A percentile compares a stretch with the other conserved stretches of the same genome.
phyloP scores from a whole-genome alignment of 139 green algal genomes.

The Trebouxia sp. region DNA sequence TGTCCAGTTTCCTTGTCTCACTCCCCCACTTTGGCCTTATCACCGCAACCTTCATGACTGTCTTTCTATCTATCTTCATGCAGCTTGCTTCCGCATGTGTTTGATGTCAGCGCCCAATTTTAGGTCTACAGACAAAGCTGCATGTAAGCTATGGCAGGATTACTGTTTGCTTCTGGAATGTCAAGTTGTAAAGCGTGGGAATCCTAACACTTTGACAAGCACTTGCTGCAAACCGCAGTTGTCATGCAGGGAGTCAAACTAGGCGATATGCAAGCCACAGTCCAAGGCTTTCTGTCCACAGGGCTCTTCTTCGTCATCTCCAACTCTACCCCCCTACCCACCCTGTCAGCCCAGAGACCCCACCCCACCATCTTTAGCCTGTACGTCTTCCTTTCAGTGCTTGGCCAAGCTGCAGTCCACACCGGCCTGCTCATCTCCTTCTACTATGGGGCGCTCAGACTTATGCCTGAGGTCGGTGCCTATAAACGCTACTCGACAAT shows the following conservation, averaged over 20 bases:
- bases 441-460: conserved; percentile 57
- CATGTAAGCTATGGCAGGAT: not conserved
- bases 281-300: conserved; percentile 80
- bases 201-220: not conserved
- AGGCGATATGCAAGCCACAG: conserved; percentile 82
- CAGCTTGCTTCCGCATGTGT: no score
- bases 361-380: conserved; percentile 90
- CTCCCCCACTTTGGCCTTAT: no score
- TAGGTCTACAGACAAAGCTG: no score
- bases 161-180: no score
- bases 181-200: not conserved
- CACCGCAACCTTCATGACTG: no score
- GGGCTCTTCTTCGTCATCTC: conserved; percentile 96
- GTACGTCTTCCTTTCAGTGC: conserved; percentile 92
- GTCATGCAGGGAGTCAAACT: conserved; percentile 81
- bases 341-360: conserved; percentile 79
- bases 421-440: conserved; percentile 78
- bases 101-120: no score
- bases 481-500: no score
- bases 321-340: conserved; percentile 81
- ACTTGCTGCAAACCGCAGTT: no score
- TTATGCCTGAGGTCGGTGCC: conserved; percentile 57
- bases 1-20: no score
- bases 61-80: no score
- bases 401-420: conserved; percentile 91